Evolutionary conservation across 2,329 filamentous ascomycete species (phyloP).

Genomic region (Parastagonospora avenae): DNA sequence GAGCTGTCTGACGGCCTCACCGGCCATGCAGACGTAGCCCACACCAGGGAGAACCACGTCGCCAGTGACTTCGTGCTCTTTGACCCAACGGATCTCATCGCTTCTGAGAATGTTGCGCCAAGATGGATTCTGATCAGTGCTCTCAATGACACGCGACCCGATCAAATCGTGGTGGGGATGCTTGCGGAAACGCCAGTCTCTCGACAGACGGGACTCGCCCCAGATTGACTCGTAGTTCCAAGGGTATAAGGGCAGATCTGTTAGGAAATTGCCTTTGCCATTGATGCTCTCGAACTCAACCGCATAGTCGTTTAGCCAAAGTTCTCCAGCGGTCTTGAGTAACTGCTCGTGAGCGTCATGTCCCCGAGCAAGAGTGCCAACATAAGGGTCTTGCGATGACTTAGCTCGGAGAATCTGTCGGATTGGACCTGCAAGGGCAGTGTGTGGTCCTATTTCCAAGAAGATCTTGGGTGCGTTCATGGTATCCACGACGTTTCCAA

Average conservation of each 20-base stretch:
- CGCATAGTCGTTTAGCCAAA: background rate
- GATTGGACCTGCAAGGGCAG: slow-evolving; percentile 9
- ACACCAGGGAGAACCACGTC: slow-evolving; percentile 27
- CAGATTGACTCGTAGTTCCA: slow-evolving; percentile 7
- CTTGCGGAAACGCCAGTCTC: slow-evolving; percentile 16
- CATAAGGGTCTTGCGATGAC: slow-evolving; percentile 4
- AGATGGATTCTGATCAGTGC: slow-evolving; percentile 4
- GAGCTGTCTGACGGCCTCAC: slow-evolving; percentile 10
- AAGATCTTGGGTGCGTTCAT: background rate
- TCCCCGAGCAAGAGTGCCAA: background rate
- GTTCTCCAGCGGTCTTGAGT: background rate
- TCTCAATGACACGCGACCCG: background rate
- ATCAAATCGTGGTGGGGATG: slow-evolving; percentile 24
- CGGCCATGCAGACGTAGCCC: slow-evolving; percentile 5
- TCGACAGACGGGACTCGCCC: slow-evolving; percentile 2
- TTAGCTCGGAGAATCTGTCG: slow-evolving; percentile 30
- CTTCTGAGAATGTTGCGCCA: slow-evolving; percentile 34
- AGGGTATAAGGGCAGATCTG: background rate
- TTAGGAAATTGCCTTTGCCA: background rate
- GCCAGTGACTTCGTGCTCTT: slow-evolving; percentile 45
- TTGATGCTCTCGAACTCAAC: background rate
- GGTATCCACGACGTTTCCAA: background rate
- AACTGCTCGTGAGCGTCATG: background rate
- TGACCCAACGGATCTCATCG: slow-evolving; percentile 51
- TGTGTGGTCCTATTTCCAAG: slow-evolving; percentile 12